Conservation (phyloP, 23 red algal species). For the Gracilaria domingensis region DNA sequence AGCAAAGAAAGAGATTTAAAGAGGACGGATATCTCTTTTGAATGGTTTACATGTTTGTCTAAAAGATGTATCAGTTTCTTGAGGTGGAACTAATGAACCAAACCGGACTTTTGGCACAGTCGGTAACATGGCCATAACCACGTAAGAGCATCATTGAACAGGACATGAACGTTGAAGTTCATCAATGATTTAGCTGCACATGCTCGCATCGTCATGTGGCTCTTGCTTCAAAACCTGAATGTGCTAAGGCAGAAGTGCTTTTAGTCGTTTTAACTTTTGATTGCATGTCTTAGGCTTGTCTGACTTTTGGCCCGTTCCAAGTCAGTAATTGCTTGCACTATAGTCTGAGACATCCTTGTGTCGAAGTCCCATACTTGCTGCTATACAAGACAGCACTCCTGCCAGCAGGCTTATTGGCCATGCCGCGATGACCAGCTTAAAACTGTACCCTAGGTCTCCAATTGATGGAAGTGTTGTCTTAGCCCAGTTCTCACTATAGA, state of each 20-base stretch:
- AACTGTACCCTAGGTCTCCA: conserved; percentile 59
- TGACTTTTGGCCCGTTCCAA: neutral
- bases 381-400: conserved; percentile 63
- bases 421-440: conserved; percentile 43
- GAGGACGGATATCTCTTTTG: neutral
- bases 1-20: neutral
- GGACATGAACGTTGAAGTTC: neutral
- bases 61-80: neutral
- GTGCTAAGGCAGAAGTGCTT: neutral
- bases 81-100: neutral
- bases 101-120: neutral
- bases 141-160: neutral
- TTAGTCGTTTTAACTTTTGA: conserved; percentile 9
- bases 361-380: conserved; percentile 72
- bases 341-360: conserved; percentile 74
- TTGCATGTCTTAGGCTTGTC: neutral
- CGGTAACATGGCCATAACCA: neutral
- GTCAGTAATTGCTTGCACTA: conserved; percentile 74
- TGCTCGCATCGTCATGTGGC: neutral
- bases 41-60: neutral
- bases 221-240: neutral
- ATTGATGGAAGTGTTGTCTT: conserved; percentile 30
- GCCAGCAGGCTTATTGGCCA: conserved; percentile 59
- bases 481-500: conserved; percentile 66
- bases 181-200: neutral